Conservation (phyloP, 2,329 filamentous ascomycete species). For the Akanthomyces uredinophilus region DNA sequence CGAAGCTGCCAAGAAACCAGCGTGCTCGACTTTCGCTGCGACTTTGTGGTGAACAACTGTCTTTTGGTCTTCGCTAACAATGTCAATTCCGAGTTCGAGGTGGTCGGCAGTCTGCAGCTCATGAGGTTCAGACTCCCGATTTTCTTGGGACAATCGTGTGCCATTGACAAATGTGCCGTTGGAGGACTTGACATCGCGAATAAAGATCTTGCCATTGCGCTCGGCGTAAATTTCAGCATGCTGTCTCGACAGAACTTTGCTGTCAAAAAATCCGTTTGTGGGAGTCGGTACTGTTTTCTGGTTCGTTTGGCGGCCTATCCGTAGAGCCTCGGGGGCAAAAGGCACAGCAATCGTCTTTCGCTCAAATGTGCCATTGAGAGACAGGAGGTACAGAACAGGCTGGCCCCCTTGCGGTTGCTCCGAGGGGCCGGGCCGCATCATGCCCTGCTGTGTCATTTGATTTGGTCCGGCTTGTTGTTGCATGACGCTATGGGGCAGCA, state of each 20-base stretch:
- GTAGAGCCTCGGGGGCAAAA: constrained; percentile 86
- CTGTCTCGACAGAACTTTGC: constrained; percentile 91
- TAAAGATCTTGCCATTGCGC: constrained; percentile 82
- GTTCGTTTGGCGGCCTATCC: constrained; percentile 95
- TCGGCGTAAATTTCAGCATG: constrained; percentile 96
- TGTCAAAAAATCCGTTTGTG: constrained; percentile 93
- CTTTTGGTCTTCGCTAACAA: constrained; percentile 97
- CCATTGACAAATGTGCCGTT: constrained; percentile 99
- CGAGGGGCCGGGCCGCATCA: constrained; percentile 57
- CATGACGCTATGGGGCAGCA: constrained; percentile 28
- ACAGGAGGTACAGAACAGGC: constrained; percentile 78
- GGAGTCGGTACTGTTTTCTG: constrained; percentile 90
- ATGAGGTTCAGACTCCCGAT: constrained; percentile 91
- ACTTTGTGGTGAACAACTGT: constrained; percentile 98
- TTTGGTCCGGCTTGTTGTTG: constrained; percentile 27
- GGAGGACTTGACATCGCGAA: constrained; percentile 95
- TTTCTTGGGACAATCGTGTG: constrained; percentile 82
- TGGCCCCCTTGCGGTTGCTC: constrained; percentile 59
- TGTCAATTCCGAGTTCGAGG: constrained; percentile 93
- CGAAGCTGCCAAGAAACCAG: constrained; percentile 71
- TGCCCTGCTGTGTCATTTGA: constrained; percentile 39
- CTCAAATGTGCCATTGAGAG: constrained; percentile 94
- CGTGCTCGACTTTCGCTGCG: constrained; percentile 92
- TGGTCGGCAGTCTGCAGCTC: constrained; percentile 89
- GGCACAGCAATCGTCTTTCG: constrained; percentile 94